Percentiles rank a stretch among this genome's conserved stretches.
Conservation (phyloP, 768 basidiomycete species). For the Megacollybia marginata region DNA sequence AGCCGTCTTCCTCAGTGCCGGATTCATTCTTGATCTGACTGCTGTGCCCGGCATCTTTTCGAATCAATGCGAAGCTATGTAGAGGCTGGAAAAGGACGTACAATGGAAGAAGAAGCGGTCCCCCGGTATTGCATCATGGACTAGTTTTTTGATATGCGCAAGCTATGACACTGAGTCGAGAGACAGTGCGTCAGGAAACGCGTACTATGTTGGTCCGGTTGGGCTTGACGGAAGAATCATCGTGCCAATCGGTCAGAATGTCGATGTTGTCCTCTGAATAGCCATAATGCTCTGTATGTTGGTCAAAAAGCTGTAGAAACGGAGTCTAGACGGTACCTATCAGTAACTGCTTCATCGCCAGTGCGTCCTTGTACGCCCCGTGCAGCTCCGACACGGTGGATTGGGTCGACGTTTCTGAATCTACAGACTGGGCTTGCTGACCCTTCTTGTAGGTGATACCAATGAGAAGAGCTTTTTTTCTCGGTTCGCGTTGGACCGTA, state of each 20-base stretch:
- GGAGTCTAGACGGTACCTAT: constrained; percentile 21
- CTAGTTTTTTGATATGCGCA: constrained; percentile 30
- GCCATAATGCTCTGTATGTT: constrained; percentile 24
- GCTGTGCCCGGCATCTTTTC: constrained; percentile 44
- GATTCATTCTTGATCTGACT: constrained; percentile 34
- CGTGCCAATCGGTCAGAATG: constrained; percentile 37
- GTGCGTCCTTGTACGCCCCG: constrained; percentile 34
- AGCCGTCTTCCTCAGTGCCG: constrained; percentile 40
- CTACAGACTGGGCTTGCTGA: not conserved
- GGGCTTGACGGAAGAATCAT: constrained; percentile 24
- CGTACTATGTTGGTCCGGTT: constrained; percentile 39
- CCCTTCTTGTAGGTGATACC: constrained; percentile 26
- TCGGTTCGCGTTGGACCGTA: not conserved
- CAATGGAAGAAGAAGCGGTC: constrained; percentile 56
- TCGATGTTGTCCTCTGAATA: constrained; percentile 33
- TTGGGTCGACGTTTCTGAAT: not conserved
- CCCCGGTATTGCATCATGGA: constrained; percentile 32
- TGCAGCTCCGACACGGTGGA: constrained; percentile 8
- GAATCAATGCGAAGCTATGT: not conserved
- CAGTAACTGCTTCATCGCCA: constrained; percentile 23
- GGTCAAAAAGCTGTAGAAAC: not conserved
- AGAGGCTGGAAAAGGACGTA: constrained; percentile 15
- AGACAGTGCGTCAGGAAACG: not conserved
- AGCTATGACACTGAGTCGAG: not conserved
- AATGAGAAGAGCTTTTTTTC: constrained; percentile 28